These are phyloP conservation scores for Ailanthus altissimus DNA, from an alignment of 345 rosid genomes.

Conservation along the genomic window DNA sequence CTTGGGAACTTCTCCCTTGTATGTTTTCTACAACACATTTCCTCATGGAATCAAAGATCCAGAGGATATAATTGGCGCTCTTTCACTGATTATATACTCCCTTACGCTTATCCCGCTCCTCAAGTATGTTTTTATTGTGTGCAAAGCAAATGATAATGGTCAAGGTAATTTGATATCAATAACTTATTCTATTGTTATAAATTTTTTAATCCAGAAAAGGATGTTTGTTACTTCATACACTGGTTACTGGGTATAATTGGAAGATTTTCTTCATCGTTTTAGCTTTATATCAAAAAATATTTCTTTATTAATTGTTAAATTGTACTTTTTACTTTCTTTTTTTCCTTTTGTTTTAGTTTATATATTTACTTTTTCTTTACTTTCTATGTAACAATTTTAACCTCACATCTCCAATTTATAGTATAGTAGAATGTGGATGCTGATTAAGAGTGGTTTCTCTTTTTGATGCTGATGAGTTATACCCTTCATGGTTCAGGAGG, in stretches of 20 bases:
- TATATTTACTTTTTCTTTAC: neutral
- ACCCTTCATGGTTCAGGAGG: constrained; percentile 60
- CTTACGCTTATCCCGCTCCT: constrained; percentile 70
- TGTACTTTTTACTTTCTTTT: no score
- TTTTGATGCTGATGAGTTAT: neutral
- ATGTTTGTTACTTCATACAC: neutral
- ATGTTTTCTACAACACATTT: constrained; percentile 76
- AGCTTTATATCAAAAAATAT: neutral
- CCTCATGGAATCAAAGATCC: constrained; percentile 50
- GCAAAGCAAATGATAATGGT: constrained; percentile 76
- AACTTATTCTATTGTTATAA: constrained; percentile 4
- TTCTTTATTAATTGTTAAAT: neutral
- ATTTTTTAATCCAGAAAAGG: neutral
- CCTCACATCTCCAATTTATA: neutral
- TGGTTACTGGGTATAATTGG: neutral
- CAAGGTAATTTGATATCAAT: constrained; percentile 54
- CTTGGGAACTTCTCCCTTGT: constrained; percentile 75
- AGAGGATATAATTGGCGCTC: constrained; percentile 71
- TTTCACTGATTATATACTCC: constrained; percentile 71
- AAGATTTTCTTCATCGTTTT: neutral
- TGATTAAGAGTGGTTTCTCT: neutral
- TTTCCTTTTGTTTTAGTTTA: no score
- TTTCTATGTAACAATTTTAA: neutral
- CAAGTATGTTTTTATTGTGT: constrained; percentile 72
- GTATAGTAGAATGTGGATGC: neutral